Base-by-base conservation (phyloP, 345 rosid species). In the Corymbia maculata region DNA sequence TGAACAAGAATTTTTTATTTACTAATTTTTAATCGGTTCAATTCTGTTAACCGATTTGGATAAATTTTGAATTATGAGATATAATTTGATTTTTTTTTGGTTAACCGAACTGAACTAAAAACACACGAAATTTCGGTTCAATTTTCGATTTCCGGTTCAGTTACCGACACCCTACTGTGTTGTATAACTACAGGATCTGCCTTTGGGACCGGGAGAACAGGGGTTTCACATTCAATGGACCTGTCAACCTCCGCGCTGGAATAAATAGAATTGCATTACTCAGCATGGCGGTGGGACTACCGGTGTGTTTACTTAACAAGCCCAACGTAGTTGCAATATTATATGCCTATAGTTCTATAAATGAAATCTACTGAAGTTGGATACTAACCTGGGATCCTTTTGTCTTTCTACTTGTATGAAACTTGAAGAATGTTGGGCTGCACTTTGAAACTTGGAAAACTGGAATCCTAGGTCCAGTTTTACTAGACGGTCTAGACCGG, bases 231-330 rank as follows among this genome's bases (percentile, higher is more conserved):
- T 95, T 94, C 91, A 90, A 93, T 14, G 92, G 95, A 79, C 96
- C 93, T 10, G 94, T 95, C 88, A 95, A 92, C 89, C 94, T 98
- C 16, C 94, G 88, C 49, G 93, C 91, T 75, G 98, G 99, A 90
- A 90, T 93, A 87, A 98, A 97, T 91, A 95, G 89, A 90, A 93
- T 98, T 79, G 96, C 96, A 10, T 92, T 97, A 49, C 95, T 97
- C 82, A 98, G 99, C 90, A 66, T 97, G n/a, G 97, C 99, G 15
- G 93, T 96, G 88, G 99, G 99, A 24, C 90, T 98, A 66, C 99
- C 97, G 88, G 99, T 98, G 53, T 91, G 98, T 94, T 90, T 86
- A 70, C 85, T 86, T 86, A 42, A 75, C 84, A 75, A 19, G 84
- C 84, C 4, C 8, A 6, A 36, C 28, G 12, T 75, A 42, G 13